Evolutionary conservation across 164 flowering plant genomes (phyloP).

Genomic region (Euptelea pleiosperma): DNA sequence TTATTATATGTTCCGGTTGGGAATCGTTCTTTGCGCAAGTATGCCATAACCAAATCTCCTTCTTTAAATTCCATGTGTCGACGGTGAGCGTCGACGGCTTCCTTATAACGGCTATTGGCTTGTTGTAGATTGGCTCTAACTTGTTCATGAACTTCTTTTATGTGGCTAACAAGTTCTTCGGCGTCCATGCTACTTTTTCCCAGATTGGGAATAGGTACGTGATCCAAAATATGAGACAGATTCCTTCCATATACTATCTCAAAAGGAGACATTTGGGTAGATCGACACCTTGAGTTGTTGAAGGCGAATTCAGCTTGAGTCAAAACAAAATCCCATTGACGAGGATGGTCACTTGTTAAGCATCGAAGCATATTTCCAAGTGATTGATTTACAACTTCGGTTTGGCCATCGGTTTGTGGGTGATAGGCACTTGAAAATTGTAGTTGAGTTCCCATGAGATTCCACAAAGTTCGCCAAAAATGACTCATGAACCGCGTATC

Average conservation of each 20-base stretch:
- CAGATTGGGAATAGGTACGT: neutral
- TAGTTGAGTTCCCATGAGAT: no score
- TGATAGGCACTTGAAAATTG: no score
- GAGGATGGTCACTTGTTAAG: no score
- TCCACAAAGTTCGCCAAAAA: no score
- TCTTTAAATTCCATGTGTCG: neutral
- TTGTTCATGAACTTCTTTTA: neutral
- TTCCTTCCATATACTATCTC: constrained; percentile 1
- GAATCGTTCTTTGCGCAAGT: neutral
- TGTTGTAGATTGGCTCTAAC: neutral
- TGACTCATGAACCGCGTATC: no score
- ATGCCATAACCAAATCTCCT: constrained; percentile 10
- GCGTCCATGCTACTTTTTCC: neutral
- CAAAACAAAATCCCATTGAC: no score
- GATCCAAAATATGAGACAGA: neutral
- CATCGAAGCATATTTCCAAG: no score
- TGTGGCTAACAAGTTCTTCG: neutral
- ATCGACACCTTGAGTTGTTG: no score
- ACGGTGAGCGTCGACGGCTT: neutral
- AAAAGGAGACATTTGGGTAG: no score
- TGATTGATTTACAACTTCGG: no score
- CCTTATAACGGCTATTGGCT: neutral
- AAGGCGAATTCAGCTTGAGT: no score
- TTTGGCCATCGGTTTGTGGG: no score
- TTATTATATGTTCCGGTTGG: neutral